Percentiles rank a stretch among this genome's conserved stretches.
phyloP scores from a whole-genome alignment of 306 rosid genomes.

The Ammopiptanthus mongolicus region DNA sequence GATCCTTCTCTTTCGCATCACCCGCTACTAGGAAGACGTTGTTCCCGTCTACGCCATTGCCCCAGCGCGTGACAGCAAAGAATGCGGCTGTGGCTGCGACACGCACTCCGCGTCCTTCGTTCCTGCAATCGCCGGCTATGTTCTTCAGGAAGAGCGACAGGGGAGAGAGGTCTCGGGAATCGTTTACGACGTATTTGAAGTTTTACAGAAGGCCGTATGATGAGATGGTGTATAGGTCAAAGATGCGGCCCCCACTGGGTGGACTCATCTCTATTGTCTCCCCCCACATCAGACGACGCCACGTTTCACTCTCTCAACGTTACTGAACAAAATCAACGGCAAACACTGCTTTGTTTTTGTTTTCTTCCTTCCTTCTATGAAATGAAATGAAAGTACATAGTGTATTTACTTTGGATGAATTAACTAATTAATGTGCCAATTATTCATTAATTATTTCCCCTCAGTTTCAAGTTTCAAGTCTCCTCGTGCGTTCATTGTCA shows the following conservation, averaged over 20 bases:
- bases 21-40: slow-evolving; percentile 62
- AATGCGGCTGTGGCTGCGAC: slow-evolving; percentile 3
- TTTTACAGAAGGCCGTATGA: slow-evolving; percentile 70
- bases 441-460: slow-evolving; percentile 40
- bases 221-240: slow-evolving; percentile 76
- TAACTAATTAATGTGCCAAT: slow-evolving; percentile 10
- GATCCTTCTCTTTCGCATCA: slow-evolving; percentile 91
- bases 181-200: slow-evolving; percentile 51
- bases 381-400: background rate
- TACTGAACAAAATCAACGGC: slow-evolving; percentile 42
- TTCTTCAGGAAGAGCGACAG: slow-evolving; percentile 62
- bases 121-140: slow-evolving; percentile 88
- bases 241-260: slow-evolving; percentile 83
- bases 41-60: slow-evolving; percentile 81
- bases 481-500: slow-evolving; percentile 32
- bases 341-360: background rate
- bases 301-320: slow-evolving; percentile 74
- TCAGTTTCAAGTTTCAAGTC: slow-evolving; percentile 38
- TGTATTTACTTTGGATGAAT: background rate
- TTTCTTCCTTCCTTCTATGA: background rate
- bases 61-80: slow-evolving; percentile 49
- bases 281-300: slow-evolving; percentile 53
- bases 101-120: slow-evolving; percentile 61
- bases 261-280: slow-evolving; percentile 82
- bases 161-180: slow-evolving; percentile 48